phyloP scores from a whole-genome alignment of 1,139 yeast species.

The Meyerozyma carpophila region DNA sequence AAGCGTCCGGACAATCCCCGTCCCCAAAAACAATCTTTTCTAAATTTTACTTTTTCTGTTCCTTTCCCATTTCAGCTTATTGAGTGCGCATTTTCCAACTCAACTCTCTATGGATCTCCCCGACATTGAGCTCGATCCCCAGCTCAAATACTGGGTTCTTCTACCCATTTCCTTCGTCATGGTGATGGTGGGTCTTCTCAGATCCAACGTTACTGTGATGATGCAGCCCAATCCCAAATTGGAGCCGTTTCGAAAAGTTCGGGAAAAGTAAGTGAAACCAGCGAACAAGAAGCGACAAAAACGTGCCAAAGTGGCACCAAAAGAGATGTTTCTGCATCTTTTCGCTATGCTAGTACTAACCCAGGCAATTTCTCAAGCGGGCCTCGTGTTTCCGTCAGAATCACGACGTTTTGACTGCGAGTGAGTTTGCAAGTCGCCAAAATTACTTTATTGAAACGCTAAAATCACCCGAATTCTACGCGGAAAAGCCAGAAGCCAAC shows the following conservation, averaged over 20 bases:
- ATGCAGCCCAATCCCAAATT: constrained; percentile 55
- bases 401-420: constrained; percentile 36
- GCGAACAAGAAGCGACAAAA: no score
- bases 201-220: constrained; percentile 63
- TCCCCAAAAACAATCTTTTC: no score
- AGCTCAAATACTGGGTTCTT: constrained; percentile 83
- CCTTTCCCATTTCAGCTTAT: background rate
- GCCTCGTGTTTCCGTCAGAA: constrained; percentile 50
- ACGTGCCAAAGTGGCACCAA: background rate
- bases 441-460: constrained; percentile 39
- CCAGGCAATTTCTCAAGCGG: constrained; percentile 48
- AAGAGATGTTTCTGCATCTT: background rate
- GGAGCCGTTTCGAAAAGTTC: constrained; percentile 43
- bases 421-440: constrained; percentile 47
- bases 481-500: constrained; percentile 34
- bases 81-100: background rate
- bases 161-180: constrained; percentile 85
- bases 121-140: constrained; percentile 64
- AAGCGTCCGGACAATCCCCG: no score
- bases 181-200: constrained; percentile 81
- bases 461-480: constrained; percentile 45
- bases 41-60: background rate
- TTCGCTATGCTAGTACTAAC: constrained; percentile 4
- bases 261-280: constrained; percentile 47
- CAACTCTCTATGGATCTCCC: constrained; percentile 12